phyloP scores from a whole-genome alignment of 371 early-diverging fungal species.

The Syncephalastrum racemosum region DNA sequence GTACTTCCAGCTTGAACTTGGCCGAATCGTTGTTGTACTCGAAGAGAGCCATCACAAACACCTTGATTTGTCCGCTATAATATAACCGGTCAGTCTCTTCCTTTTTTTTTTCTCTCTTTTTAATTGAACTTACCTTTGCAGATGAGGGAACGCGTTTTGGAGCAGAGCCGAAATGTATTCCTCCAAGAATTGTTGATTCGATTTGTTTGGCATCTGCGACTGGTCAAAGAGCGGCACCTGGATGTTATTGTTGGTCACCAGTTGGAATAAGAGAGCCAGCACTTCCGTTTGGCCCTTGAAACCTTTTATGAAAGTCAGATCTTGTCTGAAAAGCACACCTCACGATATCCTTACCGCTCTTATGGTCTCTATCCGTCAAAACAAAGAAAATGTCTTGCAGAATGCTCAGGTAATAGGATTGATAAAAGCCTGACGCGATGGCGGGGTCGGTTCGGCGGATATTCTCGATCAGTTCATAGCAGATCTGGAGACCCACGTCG shows the following conservation, averaged over 20 bases:
- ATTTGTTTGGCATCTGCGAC: constrained; percentile 68
- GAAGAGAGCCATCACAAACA: constrained; percentile 88
- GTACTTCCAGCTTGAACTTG: constrained; percentile 89
- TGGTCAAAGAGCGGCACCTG: constrained; percentile 83
- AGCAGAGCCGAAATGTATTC: constrained; percentile 82
- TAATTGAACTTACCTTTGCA: constrained; percentile 62
- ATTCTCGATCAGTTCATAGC: constrained; percentile 84
- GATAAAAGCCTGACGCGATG: constrained; percentile 89
- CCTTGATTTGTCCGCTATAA: constrained; percentile 75
- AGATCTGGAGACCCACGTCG: constrained; percentile 86
- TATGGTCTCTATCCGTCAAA: constrained; percentile 95
- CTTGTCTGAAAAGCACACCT: background rate
- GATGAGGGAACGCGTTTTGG: constrained; percentile 89
- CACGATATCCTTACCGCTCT: constrained; percentile 72
- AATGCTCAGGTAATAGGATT: constrained; percentile 83
- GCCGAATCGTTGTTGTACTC: constrained; percentile 72
- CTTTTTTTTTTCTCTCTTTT: background rate
- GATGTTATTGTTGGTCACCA: constrained; percentile 82
- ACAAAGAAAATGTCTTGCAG: constrained; percentile 96
- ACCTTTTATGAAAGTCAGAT: constrained; percentile 12
- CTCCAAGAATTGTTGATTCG: constrained; percentile 76
- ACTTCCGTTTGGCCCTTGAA: constrained; percentile 92
- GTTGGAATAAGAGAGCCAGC: constrained; percentile 83
- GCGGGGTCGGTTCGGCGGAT: constrained; percentile 67
- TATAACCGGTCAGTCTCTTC: background rate